These are phyloP conservation scores for Ceratopteris richardii DNA, from an alignment of 75 land plant species.

Conservation along the genomic window DNA sequence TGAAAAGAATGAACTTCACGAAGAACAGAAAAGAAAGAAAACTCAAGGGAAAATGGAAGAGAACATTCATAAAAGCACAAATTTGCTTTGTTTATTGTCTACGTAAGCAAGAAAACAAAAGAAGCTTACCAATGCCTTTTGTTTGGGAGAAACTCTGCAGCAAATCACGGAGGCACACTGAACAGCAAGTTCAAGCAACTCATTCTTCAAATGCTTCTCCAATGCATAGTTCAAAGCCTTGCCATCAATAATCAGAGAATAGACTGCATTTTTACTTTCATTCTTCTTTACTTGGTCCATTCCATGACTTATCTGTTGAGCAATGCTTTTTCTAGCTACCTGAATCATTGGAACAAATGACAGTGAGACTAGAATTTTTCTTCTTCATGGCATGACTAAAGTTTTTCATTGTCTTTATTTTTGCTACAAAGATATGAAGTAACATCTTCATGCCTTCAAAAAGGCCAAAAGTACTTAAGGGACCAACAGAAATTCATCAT, in stretches of 20 bases:
- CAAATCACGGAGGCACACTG: constrained; percentile 5
- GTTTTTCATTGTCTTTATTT: no score
- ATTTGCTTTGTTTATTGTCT: no score
- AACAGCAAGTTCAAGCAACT: constrained; percentile 7
- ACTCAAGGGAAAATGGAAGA: no score
- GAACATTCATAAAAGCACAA: no score
- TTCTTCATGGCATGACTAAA: no score
- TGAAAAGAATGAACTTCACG: no score
- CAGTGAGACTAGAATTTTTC: not conserved
- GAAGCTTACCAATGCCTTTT: constrained; percentile 15
- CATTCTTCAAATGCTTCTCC: constrained; percentile 4
- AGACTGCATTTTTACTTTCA: not conserved
- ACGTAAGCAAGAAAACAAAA: no score
- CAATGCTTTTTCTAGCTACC: not conserved
- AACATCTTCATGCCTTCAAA: no score
- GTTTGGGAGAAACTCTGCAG: constrained; percentile 9
- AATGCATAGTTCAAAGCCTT: constrained; percentile 4
- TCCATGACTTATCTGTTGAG: not conserved
- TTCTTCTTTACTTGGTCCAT: not conserved
- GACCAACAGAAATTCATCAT: no score
- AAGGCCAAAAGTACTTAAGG: no score
- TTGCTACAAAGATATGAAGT: no score
- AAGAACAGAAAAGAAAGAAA: no score
- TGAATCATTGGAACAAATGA: not conserved
- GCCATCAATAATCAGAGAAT: constrained; percentile 6